A percentile compares a stretch with the other conserved stretches of the same genome.
Evolutionary conservation across 495 filamentous ascomycete species (phyloP).

Genomic region (Penicillium malachiteum): DNA sequence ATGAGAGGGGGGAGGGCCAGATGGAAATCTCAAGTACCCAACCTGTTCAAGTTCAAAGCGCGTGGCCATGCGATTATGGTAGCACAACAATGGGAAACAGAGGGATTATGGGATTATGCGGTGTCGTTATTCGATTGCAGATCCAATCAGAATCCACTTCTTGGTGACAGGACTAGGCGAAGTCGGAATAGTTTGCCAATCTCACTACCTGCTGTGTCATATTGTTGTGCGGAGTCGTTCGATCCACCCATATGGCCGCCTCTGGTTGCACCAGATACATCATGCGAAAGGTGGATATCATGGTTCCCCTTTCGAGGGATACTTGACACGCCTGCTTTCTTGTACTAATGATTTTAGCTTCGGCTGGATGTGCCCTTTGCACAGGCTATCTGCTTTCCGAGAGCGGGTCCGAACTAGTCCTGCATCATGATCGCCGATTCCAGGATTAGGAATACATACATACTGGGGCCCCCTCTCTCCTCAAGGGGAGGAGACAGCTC

Average conservation of each 20-base stretch:
- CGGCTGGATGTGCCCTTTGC: constrained; percentile 19
- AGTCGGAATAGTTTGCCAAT: constrained; percentile 17
- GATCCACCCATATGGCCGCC: neutral
- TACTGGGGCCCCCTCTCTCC: constrained; percentile 6
- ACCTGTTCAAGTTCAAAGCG: neutral
- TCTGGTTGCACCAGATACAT: constrained; percentile 8
- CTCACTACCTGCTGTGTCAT: constrained; percentile 26
- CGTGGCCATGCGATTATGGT: constrained; percentile 15
- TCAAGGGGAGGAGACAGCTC: constrained; percentile 25
- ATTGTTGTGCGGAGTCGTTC: constrained; percentile 9
- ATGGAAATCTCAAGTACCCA: neutral
- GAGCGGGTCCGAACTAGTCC: constrained; percentile 14
- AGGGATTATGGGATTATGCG: constrained; percentile 3
- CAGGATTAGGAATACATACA: constrained; percentile 2
- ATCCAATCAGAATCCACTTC: constrained; percentile 10
- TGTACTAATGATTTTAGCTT: constrained; percentile 22
- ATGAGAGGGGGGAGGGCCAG: neutral
- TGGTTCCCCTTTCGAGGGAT: constrained; percentile 7
- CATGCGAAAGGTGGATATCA: neutral
- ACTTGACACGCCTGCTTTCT: neutral
- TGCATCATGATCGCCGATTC: constrained; percentile 21
- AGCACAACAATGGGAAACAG: constrained; percentile 10
- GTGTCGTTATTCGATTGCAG: neutral
- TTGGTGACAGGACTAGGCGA: constrained; percentile 5
- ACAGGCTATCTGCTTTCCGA: constrained; percentile 19